These are phyloP conservation scores for Gynandropsis gynandra DNA, from an alignment of 345 rosid species.

Conservation along the genomic window DNA sequence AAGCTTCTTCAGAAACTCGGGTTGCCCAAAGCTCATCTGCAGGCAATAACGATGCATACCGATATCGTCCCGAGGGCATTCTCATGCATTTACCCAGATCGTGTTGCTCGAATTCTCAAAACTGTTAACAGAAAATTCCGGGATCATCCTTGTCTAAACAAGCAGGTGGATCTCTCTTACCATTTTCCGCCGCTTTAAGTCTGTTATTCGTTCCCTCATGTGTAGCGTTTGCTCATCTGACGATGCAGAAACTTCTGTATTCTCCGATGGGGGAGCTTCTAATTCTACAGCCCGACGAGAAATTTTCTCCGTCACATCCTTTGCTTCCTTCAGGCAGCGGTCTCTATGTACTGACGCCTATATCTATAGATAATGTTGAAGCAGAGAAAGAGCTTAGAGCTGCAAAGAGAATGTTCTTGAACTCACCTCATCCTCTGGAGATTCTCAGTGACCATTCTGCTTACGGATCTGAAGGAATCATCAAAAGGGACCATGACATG, in stretches of 20 bases:
- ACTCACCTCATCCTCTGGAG: slow-evolving; percentile 98
- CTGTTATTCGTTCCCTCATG: slow-evolving; percentile 8
- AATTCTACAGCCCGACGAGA: slow-evolving; percentile 88
- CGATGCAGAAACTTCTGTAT: slow-evolving; percentile 58
- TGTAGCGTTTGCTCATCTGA: not conserved
- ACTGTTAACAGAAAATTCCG: slow-evolving; percentile 83
- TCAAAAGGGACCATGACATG: slow-evolving; percentile 90
- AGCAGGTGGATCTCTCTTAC: slow-evolving; percentile 40
- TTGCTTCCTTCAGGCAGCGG: slow-evolving; percentile 95
- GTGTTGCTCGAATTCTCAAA: slow-evolving; percentile 69
- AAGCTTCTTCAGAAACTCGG: slow-evolving; percentile 71
- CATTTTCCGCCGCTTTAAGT: slow-evolving; percentile 2
- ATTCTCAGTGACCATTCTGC: slow-evolving; percentile 77
- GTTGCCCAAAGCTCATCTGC: slow-evolving; percentile 62
- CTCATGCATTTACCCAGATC: slow-evolving; percentile 86
- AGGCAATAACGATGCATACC: slow-evolving; percentile 76
- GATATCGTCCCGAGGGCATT: slow-evolving; percentile 97
- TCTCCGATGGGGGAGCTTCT: slow-evolving; percentile 94
- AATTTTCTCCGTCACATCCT: slow-evolving; percentile 73
- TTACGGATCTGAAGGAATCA: slow-evolving; percentile 80
- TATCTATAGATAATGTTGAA: slow-evolving; percentile 32
- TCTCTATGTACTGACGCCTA: slow-evolving; percentile 48
- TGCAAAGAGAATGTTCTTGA: slow-evolving; percentile 65
- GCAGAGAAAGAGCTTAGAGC: slow-evolving; percentile 57
- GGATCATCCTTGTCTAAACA: slow-evolving; percentile 77